Base-by-base conservation (phyloP, 75 land plant genomes). In the Picea glauca region DNA sequence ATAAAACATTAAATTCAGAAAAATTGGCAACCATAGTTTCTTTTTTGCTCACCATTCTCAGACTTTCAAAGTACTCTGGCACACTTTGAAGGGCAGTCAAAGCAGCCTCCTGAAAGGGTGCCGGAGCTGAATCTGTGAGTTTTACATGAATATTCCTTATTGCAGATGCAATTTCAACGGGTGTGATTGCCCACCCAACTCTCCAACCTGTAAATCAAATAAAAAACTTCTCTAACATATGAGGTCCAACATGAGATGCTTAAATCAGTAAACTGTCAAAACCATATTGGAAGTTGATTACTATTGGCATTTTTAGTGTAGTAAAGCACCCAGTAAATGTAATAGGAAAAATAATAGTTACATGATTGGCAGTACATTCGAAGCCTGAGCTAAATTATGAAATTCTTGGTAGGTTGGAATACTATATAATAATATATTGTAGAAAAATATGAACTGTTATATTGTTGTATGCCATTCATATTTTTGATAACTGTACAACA, bases 161-260 rank as follows among this genome's bases (percentile, higher is more conserved):
- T 76, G 99, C 92, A 78, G 92, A 82, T 50, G 91, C 87, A 82
- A 94, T 84, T 60, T 58, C 73, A 30, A 85, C 60, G 3, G 98
- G 92, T 57, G 99, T 93, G 78, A 95, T 91, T 56, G 99, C 99
- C 99, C 99, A 96, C 33, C 99, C 99, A 85, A 96, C 78, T 76
- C 99, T 91, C 99, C 99, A 96, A 59, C 99, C 99, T 87, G 56
- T 33, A 32, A n/a, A 80, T 62, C 13, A 13, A 67, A 26, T 21
- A 31, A 32, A 18, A 11, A 31, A 31, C 74, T 50, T 46, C 46
- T 46, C 54, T 50, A 68, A 40, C 5, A 7, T 20, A 35, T 13
- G 70, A 66, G 35, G 1, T 66, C 70, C 70, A 66, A 66, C 43
- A 4, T 40, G 43, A 40, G 43, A 40, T 40, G 43, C 43, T 40